Evolutionary conservation across 768 basidiomycete species (phyloP), one percentile per base, ranked within the genome.

Genomic region (Udeniomyces megalosporus): DNA sequence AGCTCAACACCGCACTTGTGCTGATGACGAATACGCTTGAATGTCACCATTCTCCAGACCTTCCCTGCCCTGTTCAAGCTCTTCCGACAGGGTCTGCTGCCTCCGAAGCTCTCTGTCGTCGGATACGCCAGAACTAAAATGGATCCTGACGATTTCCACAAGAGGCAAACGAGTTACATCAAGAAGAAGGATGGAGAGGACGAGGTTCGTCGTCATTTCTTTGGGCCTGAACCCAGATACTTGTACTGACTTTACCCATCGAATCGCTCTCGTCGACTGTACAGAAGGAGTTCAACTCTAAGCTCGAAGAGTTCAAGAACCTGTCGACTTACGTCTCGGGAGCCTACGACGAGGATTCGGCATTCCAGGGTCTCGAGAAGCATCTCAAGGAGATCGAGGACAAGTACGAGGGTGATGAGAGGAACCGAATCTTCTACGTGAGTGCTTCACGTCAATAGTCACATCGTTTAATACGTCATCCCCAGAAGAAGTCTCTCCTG

Each of bases 51-150:
- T n/a, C n/a, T 11, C 14, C 70, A 95, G 92, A 97, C 93, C 4
- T 86, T 90, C 75, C 93, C 93, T 12, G 93, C 93, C 29, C 79
- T 99, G 60, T 96, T 95, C 73, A 84, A 83, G 60, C 83, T 99
- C 68, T 95, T 81, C 78, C 79, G 79, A 66, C 81, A 82, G 66
- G 82, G 80, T 49, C 84, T 83, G 76, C 82, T 99, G 34, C 92
- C 93, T 29, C 78, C 79, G 58, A 85, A 81, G 73, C 79, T 85
- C 68, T 84, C 85, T 76, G 91, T 99, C 74, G 84, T 99, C 61
- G 93, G 93, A 26, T 99, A 97, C 73, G 93, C 93, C 28, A 82
- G 93, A 67, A 91, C 93, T 28, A 93, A 91, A 77, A 93, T 93
- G 90, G 82, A 85, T 72, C 71, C 77, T 28, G 69, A 72, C 57